These are phyloP conservation scores for Chenopodium quinoa DNA, from an alignment of 148 eudicot genomes.

Conservation along the genomic window DNA sequence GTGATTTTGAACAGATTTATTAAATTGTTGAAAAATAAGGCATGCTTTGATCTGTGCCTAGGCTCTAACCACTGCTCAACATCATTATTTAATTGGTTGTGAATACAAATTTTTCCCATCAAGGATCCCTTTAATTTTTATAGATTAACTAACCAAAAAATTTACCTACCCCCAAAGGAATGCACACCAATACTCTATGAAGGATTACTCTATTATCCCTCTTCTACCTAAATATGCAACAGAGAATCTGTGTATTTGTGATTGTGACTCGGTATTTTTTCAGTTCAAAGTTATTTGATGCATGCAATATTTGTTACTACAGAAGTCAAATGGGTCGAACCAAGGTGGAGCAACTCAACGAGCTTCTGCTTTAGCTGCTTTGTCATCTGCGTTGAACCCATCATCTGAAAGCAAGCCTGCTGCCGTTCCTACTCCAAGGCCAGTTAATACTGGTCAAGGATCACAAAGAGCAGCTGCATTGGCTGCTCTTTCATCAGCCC, in stretches of 20 bases:
- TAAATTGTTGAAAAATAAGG: not conserved
- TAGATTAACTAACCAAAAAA: not conserved
- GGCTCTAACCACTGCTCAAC: not conserved
- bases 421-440: slow-evolving; percentile 39
- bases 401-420: slow-evolving; percentile 31
- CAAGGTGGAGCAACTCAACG: slow-evolving; percentile 66
- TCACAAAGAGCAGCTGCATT: slow-evolving; percentile 98
- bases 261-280: not conserved
- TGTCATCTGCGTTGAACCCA: slow-evolving; percentile 81
- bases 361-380: slow-evolving; percentile 46
- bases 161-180: no score
- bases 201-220: not conserved
- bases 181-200: not conserved
- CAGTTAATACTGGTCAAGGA: slow-evolving; percentile 47
- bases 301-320: slow-evolving; percentile 8
- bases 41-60: not conserved
- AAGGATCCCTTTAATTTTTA: not conserved
- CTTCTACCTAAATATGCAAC: slow-evolving; percentile 6
- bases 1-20: not conserved
- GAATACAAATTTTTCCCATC: not conserved
- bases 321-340: slow-evolving; percentile 54
- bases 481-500: slow-evolving; percentile 89
- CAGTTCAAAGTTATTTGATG: not conserved
- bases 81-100: not conserved
- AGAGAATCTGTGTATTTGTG: not conserved